These are phyloP conservation scores for Nannochloropsis oceanica DNA, from an alignment of 108 stramenopile species.

Conservation along the genomic window DNA sequence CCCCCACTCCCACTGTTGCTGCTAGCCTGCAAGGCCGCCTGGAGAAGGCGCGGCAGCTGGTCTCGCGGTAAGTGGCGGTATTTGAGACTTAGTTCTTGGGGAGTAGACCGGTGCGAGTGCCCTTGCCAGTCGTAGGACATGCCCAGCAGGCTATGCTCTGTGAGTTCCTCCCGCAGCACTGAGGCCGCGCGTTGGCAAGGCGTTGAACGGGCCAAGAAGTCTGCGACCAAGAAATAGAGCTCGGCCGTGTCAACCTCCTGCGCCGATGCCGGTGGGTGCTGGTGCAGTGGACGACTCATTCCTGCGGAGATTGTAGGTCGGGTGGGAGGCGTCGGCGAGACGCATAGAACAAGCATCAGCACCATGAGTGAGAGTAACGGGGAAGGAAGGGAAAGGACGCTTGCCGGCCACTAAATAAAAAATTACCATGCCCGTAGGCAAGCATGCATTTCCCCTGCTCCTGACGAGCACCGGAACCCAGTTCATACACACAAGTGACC, in stretches of 20 bases:
- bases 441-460: too few relatives aligned
- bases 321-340: too few relatives aligned
- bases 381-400: too few relatives aligned
- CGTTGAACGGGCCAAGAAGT: conserved; percentile 19
- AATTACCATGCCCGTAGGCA: too few relatives aligned
- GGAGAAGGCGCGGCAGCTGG: conserved; percentile 6
- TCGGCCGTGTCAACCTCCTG: conserved; percentile 12
- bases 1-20: neutral
- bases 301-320: too few relatives aligned
- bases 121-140: conserved; percentile 15
- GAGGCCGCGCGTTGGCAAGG: conserved; percentile 9
- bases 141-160: conserved; percentile 14
- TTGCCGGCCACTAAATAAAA: too few relatives aligned
- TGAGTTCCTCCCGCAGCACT: conserved; percentile 14
- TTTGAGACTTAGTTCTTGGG: conserved; percentile 5
- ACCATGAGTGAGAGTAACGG: too few relatives aligned
- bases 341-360: too few relatives aligned
- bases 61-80: conserved; percentile 5
- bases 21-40: neutral
- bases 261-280: neutral
- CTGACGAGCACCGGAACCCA: too few relatives aligned
- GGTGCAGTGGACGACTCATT: neutral
- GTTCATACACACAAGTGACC: too few relatives aligned
- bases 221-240: conserved; percentile 25
- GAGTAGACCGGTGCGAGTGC: conserved; percentile 18